Evolutionary conservation across 169 alveolate species (phyloP).

Genomic region (Blepharisma undulans): DNA sequence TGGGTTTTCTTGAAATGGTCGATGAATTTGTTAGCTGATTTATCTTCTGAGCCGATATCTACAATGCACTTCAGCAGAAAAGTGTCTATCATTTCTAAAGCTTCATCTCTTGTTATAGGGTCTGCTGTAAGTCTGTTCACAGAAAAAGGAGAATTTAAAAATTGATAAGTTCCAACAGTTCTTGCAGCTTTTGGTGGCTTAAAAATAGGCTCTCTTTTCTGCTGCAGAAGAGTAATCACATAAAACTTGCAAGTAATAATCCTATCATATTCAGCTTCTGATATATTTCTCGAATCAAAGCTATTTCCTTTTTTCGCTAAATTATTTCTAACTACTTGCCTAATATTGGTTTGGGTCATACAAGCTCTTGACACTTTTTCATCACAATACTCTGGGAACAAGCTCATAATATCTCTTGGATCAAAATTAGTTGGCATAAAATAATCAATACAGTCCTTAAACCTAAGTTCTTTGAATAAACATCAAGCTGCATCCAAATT

Average conservation of each 20-base stretch:
- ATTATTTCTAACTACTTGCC: neutral
- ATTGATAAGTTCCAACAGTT: neutral
- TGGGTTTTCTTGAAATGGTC: neutral
- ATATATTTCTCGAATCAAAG: neutral
- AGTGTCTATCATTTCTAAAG: constrained; percentile 26
- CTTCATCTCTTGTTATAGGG: constrained; percentile 17
- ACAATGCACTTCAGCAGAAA: constrained; percentile 24
- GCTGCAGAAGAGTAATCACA: neutral
- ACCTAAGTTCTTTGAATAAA: constrained; percentile 11
- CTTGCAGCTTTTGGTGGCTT: constrained; percentile 36
- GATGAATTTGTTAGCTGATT: neutral
- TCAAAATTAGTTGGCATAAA: constrained; percentile 32
- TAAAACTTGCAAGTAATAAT: neutral
- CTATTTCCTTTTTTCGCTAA: neutral
- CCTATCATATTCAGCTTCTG: neutral
- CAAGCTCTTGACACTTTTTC: neutral
- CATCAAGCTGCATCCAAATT: constrained; percentile 47
- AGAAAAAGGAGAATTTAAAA: neutral
- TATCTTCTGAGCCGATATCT: neutral
- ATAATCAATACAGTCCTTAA: neutral
- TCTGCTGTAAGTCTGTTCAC: constrained; percentile 10
- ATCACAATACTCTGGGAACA: constrained; percentile 30
- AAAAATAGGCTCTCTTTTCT: constrained; percentile 22
- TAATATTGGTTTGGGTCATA: neutral
- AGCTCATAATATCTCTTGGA: constrained; percentile 39